A percentile compares a stretch with the other conserved stretches of the same genome.
These are phyloP conservation scores for Naganishia sp. DNA, from an alignment of 1,284 basidiomycete genomes.

Conservation along the genomic window DNA sequence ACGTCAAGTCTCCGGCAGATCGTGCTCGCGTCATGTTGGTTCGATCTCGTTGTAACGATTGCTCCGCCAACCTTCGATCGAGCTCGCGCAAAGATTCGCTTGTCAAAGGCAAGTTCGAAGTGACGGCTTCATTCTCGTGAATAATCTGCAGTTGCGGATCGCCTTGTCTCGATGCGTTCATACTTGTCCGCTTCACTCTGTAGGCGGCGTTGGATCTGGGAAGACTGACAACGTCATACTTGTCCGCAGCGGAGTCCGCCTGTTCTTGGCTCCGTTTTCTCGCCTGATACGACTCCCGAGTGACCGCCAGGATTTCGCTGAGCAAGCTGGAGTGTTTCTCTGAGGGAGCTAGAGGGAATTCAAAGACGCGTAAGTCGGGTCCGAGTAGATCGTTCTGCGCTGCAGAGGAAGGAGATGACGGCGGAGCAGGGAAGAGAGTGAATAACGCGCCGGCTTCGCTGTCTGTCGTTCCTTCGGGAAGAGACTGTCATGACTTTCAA, in stretches of 20 bases:
- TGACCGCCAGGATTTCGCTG: constrained; percentile 23
- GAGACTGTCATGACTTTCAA: not conserved
- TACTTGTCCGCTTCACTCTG: not conserved
- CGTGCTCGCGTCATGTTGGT: not conserved
- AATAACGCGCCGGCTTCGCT: constrained; percentile 5
- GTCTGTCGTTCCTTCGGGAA: constrained; percentile 14
- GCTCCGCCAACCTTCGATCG: not conserved
- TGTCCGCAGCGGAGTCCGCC: not conserved
- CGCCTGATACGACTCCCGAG: constrained; percentile 24
- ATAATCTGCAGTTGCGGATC: constrained; percentile 14
- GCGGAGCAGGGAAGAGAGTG: constrained; percentile 1
- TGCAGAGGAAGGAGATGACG: not conserved
- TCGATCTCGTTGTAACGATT: not conserved
- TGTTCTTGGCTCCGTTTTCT: constrained; percentile 8
- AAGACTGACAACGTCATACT: not conserved
- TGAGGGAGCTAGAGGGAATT: constrained; percentile 5
- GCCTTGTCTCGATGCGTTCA: not conserved
- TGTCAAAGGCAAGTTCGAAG: constrained; percentile 1
- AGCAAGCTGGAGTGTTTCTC: constrained; percentile 25
- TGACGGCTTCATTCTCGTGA: constrained; percentile 8
- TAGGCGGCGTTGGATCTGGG: not conserved
- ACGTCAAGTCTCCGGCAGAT: not conserved
- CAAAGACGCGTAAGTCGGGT: not conserved
- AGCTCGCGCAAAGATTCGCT: constrained; percentile 14
- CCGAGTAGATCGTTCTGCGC: constrained; percentile 1